Conservation (phyloP, 345 rosid species). For the Barbarea vulgaris region DNA sequence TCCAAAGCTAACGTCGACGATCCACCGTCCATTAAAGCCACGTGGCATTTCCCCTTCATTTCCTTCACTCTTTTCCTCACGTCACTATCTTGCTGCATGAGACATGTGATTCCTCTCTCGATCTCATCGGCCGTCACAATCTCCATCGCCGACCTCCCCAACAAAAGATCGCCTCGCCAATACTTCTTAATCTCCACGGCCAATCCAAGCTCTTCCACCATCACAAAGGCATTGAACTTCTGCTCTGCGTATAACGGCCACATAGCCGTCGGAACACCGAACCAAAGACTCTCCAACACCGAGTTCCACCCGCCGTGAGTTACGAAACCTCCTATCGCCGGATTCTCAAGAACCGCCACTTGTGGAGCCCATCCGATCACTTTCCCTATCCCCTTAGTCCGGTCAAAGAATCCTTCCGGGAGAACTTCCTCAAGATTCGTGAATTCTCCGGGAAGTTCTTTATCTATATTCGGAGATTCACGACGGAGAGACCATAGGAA, state of each 20-base stretch:
- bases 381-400: conserved; percentile 43
- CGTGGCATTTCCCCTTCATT: conserved; percentile 34
- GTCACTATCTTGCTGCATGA: conserved; percentile 45
- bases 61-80: conserved; percentile 42
- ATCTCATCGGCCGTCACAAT: conserved; percentile 38
- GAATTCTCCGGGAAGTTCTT: conserved; percentile 29
- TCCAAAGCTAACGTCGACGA: conserved; percentile 36
- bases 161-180: conserved; percentile 21
- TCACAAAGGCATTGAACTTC: conserved; percentile 54
- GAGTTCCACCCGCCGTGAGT: conserved; percentile 75
- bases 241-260: conserved; percentile 65
- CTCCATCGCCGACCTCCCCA: not conserved
- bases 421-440: conserved; percentile 31
- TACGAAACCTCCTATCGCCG: conserved; percentile 52
- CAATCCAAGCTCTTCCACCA: conserved; percentile 48
- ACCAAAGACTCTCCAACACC: conserved; percentile 55
- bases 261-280: conserved; percentile 50
- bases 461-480: not conserved
- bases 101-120: conserved; percentile 37
- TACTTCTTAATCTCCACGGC: conserved; percentile 48
- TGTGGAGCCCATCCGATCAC: conserved; percentile 67
- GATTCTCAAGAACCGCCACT: conserved; percentile 41
- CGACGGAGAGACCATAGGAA: conserved; percentile 63
- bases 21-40: conserved; percentile 44
- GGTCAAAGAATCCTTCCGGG: conserved; percentile 50